These are phyloP conservation scores for Jatropha curcas DNA, from an alignment of 345 rosid genomes.

Conservation along the genomic window DNA sequence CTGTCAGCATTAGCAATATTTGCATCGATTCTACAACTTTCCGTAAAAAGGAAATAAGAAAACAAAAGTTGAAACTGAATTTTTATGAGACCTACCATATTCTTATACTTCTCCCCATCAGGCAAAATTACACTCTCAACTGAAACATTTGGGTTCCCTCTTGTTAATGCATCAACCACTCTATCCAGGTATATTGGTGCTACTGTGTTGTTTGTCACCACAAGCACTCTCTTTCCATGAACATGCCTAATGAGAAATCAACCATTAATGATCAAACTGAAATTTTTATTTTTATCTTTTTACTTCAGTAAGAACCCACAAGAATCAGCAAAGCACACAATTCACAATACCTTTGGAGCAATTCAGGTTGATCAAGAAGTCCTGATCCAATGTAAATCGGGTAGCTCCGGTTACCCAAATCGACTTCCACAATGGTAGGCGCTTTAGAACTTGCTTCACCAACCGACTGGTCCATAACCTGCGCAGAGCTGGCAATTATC, in stretches of 20 bases:
- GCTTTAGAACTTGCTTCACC: conserved; percentile 34
- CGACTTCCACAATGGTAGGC: conserved; percentile 80
- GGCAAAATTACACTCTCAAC: conserved; percentile 86
- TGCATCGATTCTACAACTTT: neutral
- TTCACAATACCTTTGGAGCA: conserved; percentile 79
- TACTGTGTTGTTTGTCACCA: conserved; percentile 77
- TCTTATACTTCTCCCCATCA: conserved; percentile 87
- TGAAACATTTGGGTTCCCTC: conserved; percentile 75
- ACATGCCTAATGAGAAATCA: conserved; percentile 60
- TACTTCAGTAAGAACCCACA: neutral
- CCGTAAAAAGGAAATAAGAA: neutral
- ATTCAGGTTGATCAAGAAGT: conserved; percentile 70
- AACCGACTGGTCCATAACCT: conserved; percentile 60
- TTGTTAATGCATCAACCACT: conserved; percentile 73
- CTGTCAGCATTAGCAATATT: conserved; percentile 37
- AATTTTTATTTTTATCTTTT: no score
- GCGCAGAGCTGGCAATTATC: conserved; percentile 52
- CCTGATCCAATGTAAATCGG: conserved; percentile 95
- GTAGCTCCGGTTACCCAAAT: conserved; percentile 87
- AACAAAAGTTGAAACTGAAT: neutral
- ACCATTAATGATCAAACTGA: neutral
- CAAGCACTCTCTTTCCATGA: conserved; percentile 93
- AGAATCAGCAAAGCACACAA: neutral
- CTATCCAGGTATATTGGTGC: conserved; percentile 77
- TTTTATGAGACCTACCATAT: conserved; percentile 57